These are phyloP conservation scores for Ambrosiella cleistominuta DNA, from an alignment of 2,329 filamentous ascomycete genomes.

Conservation along the genomic window DNA sequence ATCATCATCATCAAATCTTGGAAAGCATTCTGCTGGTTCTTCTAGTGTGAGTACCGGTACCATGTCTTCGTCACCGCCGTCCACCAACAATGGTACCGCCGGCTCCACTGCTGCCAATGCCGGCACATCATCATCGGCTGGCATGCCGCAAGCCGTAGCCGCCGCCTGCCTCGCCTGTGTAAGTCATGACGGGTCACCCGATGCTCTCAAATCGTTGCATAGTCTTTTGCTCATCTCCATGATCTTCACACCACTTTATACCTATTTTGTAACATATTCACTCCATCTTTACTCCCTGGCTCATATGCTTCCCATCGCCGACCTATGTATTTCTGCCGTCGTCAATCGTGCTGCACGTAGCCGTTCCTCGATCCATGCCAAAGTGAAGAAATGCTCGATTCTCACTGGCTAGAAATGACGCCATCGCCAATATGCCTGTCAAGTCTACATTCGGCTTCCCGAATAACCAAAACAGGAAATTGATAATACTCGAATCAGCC, in stretches of 20 bases:
- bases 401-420: conserved; percentile 5
- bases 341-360: not conserved
- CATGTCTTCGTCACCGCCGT: conserved; percentile 1
- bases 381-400: conserved; percentile 3
- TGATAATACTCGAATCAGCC: not conserved
- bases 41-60: not conserved
- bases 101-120: not conserved
- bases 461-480: not conserved
- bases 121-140: not conserved
- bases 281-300: not conserved
- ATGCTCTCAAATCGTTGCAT: not conserved
- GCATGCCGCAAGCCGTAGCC: conserved; percentile 20
- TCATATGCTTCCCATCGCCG: not conserved
- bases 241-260: not conserved
- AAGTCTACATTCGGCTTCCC: not conserved
- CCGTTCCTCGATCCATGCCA: not conserved
- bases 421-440: conserved; percentile 2
- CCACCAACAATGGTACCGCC: not conserved
- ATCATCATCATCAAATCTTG: not conserved
- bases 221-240: not conserved
- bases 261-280: not conserved
- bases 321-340: not conserved
- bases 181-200: conserved; percentile 18
- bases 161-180: conserved; percentile 40
- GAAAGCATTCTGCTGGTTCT: not conserved